phyloP scores from a whole-genome alignment of 108 stramenopile genomes.

The Conticribra weissflogii region DNA sequence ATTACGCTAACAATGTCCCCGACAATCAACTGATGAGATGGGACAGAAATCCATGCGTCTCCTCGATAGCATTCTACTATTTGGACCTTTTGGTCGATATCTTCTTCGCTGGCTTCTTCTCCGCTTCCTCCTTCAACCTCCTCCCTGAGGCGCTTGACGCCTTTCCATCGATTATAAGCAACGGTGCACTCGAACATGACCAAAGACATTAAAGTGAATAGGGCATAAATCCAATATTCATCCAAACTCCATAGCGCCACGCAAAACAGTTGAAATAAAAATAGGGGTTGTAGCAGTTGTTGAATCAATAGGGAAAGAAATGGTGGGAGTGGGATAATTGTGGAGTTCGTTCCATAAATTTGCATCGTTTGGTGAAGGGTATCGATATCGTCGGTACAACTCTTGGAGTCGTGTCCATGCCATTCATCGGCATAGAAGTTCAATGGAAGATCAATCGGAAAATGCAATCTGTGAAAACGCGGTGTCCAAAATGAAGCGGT shows the following conservation, averaged over 20 bases:
- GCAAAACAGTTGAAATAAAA: conserved; percentile 98
- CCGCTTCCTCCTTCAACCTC: conserved; percentile 38
- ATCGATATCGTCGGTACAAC: neutral
- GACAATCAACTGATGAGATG: conserved; percentile 77
- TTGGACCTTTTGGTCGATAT: conserved; percentile 25
- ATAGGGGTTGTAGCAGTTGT: conserved; percentile 95
- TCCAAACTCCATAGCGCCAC: conserved; percentile 95
- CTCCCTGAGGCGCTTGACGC: conserved; percentile 78
- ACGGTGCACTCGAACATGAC: conserved; percentile 93
- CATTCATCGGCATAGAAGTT: conserved; percentile 60
- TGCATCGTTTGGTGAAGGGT: conserved; percentile 33
- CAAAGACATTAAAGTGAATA: conserved; percentile 93
- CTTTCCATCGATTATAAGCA: conserved; percentile 83
- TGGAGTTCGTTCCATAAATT: conserved; percentile 86
- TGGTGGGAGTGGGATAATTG: conserved; percentile 86
- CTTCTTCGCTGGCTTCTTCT: neutral
- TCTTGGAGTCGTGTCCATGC: conserved; percentile 54
- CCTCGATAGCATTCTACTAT: conserved; percentile 61
- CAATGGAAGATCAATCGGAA: conserved; percentile 72
- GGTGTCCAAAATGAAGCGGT: conserved; percentile 13
- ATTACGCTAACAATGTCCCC: conserved; percentile 91
- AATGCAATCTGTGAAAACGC: conserved; percentile 61
- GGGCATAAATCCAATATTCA: conserved; percentile 98
- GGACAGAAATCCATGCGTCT: conserved; percentile 66
- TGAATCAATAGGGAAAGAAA: conserved; percentile 85